A percentile compares a stretch with the other conserved stretches of the same genome.
Conservation (phyloP, 2,329 filamentous ascomycete species). For the Penicillium sp. region DNA sequence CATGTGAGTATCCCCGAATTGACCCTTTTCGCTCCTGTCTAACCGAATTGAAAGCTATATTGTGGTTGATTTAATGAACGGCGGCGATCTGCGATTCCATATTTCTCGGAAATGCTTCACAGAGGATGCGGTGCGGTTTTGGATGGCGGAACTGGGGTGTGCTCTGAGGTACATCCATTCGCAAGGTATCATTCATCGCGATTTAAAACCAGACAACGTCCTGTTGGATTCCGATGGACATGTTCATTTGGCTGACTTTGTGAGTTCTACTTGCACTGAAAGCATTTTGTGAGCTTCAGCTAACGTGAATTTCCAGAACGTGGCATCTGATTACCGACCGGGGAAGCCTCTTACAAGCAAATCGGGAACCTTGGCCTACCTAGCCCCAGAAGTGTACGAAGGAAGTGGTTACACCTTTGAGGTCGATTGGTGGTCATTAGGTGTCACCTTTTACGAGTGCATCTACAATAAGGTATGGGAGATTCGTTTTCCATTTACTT, state of each 20-base stretch:
- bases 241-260: conserved; percentile 96
- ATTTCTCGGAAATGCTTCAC: conserved; percentile 98
- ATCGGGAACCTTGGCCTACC: conserved; percentile 91
- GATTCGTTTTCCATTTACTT: not conserved
- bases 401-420: conserved; percentile 85
- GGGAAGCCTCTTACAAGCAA: conserved; percentile 86
- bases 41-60: conserved; percentile 65
- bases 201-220: conserved; percentile 90
- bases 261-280: conserved; percentile 48
- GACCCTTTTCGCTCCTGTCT: conserved; percentile 12
- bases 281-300: not conserved
- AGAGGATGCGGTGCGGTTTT: conserved; percentile 93
- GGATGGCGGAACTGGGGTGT: conserved; percentile 92
- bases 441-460: conserved; percentile 98
- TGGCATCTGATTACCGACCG: conserved; percentile 86
- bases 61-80: conserved; percentile 97
- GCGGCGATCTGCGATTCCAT: conserved; percentile 93
- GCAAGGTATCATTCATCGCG: conserved; percentile 85
- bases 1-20: conserved; percentile 60
- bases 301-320: conserved; percentile 62
- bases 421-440: conserved; percentile 98
- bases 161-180: conserved; percentile 82
- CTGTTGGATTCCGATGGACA: conserved; percentile 85
- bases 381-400: conserved; percentile 91
- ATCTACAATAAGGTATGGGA: conserved; percentile 86